Conservation (phyloP, 352 stramenopile species). For the Plasmopara muralis region DNA sequence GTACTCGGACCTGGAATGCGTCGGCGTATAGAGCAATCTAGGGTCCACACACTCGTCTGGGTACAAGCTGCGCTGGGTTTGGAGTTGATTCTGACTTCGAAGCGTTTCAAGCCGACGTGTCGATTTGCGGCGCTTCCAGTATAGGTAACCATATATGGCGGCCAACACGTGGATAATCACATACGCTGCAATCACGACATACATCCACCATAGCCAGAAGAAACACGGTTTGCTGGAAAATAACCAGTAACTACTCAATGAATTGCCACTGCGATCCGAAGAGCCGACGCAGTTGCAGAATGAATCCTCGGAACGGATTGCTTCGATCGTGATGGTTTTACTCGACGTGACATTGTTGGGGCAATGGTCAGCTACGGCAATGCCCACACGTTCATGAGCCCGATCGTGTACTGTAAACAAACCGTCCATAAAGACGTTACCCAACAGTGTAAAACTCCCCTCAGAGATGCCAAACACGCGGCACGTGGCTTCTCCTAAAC, state of each 20-base stretch:
- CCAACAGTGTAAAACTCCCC: conserved; percentile 62
- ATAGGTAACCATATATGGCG: conserved; percentile 44
- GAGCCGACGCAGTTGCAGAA: conserved; percentile 66
- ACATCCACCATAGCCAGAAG: conserved; percentile 88
- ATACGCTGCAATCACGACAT: conserved; percentile 58
- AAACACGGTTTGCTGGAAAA: conserved; percentile 68
- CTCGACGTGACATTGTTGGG: conserved; percentile 59
- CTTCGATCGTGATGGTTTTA: conserved; percentile 60
- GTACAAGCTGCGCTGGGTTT: conserved; percentile 34
- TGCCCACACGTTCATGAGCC: conserved; percentile 39
- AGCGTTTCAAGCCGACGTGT: conserved; percentile 34
- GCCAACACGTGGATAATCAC: conserved; percentile 50
- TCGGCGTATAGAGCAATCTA: conserved; percentile 32
- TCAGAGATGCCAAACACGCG: conserved; percentile 81
- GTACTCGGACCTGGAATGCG: neutral
- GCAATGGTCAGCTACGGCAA: conserved; percentile 64
- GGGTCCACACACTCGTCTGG: conserved; percentile 26
- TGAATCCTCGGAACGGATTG: conserved; percentile 25
- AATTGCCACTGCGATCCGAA: conserved; percentile 45
- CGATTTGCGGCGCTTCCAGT: conserved; percentile 44
- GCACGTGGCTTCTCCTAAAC: conserved; percentile 35
- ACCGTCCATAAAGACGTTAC: conserved; percentile 83
- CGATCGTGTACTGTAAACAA: conserved; percentile 79
- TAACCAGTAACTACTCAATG: conserved; percentile 56
- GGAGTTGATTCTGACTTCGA: conserved; percentile 24